These are phyloP conservation scores for Rosa hybrid DNA, from an alignment of 331 rosid genomes.

Conservation along the genomic window DNA sequence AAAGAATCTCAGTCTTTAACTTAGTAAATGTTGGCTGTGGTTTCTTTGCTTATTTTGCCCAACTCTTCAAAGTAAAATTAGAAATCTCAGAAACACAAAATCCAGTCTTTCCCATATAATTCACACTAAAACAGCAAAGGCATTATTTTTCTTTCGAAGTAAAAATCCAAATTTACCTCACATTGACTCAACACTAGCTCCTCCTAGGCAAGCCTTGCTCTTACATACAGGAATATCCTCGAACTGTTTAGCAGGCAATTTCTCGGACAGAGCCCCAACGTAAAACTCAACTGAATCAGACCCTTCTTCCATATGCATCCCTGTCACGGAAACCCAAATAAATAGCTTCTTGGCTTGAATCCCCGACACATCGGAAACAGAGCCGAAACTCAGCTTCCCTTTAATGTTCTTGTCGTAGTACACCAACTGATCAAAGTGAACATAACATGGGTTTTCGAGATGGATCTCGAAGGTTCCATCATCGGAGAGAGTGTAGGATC, in stretches of 20 bases:
- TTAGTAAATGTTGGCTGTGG: background rate
- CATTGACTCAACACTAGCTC: background rate
- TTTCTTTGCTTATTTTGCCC: background rate
- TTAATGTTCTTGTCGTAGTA: slow-evolving; percentile 50
- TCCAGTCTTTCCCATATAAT: background rate
- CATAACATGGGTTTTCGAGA: slow-evolving; percentile 58
- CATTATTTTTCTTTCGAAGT: background rate
- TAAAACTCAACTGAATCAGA: slow-evolving; percentile 49
- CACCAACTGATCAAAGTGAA: slow-evolving; percentile 50
- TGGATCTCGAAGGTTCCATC: slow-evolving; percentile 52
- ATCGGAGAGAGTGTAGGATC: slow-evolving; percentile 59
- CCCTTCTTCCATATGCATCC: slow-evolving; percentile 38
- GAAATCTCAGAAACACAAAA: background rate
- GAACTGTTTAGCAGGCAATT: slow-evolving; percentile 51
- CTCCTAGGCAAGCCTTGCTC: slow-evolving; percentile 25
- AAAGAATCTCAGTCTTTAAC: background rate
- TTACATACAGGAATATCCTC: slow-evolving; percentile 48
- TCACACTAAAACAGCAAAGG: background rate
- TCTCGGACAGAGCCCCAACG: slow-evolving; percentile 66
- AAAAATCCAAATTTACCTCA: slow-evolving; percentile 27
- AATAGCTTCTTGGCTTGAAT: slow-evolving; percentile 69
- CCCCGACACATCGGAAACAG: slow-evolving; percentile 61
- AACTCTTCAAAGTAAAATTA: background rate
- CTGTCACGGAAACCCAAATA: slow-evolving; percentile 60
- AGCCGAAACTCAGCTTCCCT: slow-evolving; percentile 57